Evolutionary conservation across 2,329 filamentous ascomycete genomes (phyloP), one percentile per base, ranked within the genome.

Genomic region (Coleophoma eucalyptorum): DNA sequence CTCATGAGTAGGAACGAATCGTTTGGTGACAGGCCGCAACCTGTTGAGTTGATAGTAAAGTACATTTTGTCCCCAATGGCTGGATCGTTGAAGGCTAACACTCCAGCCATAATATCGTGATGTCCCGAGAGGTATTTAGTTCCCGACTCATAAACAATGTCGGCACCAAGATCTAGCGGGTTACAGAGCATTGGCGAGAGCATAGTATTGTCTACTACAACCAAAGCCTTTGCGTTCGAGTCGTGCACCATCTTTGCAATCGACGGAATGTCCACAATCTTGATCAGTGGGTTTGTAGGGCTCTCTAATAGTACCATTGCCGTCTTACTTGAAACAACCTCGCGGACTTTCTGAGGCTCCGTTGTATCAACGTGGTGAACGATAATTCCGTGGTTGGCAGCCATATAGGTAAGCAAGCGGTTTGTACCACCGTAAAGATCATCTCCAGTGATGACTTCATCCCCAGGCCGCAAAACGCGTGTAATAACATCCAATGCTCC

Each of bases 191-290:
- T 86, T 11, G 94, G 94, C 2, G 92, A 97, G 58, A 99, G 85
- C 94, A 99, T 99, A 51, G 94, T 99, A 75, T 99, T 99, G 72
- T 99, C 94, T 21, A 97, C 94, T 2, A 92, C 84, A 15, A 99
- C 91, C 38, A 97, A 75, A 21, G 90, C 88, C 55, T 81, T 82
- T 7, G 86, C 76, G 69, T 94, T 96, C 46, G 81, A 81, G 35
- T 86, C 83, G 68, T 97, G 94, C 0, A 88, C 82, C 18, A 86
- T 74, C 37, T 79, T 77, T 13, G 94, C 84, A 60, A 99, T 95
- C 19, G 83, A 78, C 4, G 86, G 80, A 53, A 99, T 88, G 67
- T 99, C 94, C 62, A 95, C 91, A 60, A 99, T 92, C 74, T 99
- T 99, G 78, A 99, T 97, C 45, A 99, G 75, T 5, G 94, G 95